Conservation (phyloP, 2,329 filamentous ascomycete species). For the Exophiala viscosa region DNA sequence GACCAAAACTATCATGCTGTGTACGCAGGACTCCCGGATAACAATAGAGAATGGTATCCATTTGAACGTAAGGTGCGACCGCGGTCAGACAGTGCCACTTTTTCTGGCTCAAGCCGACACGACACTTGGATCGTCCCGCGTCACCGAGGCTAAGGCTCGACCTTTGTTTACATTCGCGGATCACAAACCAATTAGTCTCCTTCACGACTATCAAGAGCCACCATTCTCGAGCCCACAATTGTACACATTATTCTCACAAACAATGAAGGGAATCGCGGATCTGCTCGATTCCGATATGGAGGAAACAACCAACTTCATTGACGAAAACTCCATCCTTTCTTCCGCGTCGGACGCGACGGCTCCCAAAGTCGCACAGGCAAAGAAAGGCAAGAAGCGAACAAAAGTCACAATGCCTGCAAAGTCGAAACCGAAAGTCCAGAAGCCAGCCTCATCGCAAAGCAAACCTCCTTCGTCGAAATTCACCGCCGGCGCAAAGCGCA, state of each 20-base stretch:
- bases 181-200: no score
- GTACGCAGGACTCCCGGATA: no score
- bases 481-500: slow-evolving; percentile 30
- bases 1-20: no score
- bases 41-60: no score
- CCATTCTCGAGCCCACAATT: background rate
- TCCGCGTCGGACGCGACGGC: slow-evolving; percentile 21
- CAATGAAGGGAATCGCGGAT: slow-evolving; percentile 40
- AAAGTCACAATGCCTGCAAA: slow-evolving; percentile 32
- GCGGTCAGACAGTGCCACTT: no score
- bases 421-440: slow-evolving; percentile 37
- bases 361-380: slow-evolving; percentile 21
- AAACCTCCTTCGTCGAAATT: slow-evolving; percentile 47
- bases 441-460: slow-evolving; percentile 35
- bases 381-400: slow-evolving; percentile 23
- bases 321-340: slow-evolving; percentile 31
- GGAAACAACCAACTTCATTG: slow-evolving; percentile 35
- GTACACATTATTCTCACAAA: slow-evolving; percentile 1
- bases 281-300: slow-evolving; percentile 48
- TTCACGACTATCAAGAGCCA: background rate
- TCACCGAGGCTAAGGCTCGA: no score
- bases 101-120: no score
- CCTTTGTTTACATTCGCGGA: slow-evolving; percentile 1
- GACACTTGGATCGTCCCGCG: no score
- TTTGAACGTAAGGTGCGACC: no score